Conservation (phyloP, 768 basidiomycete genomes). For the Plicaturopsis crispa region DNA sequence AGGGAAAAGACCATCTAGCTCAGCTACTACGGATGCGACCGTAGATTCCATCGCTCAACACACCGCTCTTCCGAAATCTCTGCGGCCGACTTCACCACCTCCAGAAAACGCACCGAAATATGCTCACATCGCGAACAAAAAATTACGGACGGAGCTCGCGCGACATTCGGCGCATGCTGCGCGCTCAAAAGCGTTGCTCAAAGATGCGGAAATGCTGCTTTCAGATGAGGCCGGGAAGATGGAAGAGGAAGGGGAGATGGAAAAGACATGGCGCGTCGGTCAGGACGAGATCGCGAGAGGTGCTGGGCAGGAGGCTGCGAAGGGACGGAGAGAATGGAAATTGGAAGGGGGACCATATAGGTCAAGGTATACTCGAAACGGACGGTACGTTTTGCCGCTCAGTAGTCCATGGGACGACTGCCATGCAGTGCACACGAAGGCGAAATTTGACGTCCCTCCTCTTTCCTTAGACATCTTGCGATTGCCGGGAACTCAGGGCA, state of each 20-base stretch:
- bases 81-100: constrained; percentile 41
- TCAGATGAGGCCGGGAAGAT: constrained; percentile 66
- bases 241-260: constrained; percentile 71
- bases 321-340: constrained; percentile 69
- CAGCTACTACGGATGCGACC: constrained; percentile 35
- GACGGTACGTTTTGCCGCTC: constrained; percentile 47
- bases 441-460: not conserved
- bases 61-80: constrained; percentile 63
- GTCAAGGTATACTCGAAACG: constrained; percentile 84
- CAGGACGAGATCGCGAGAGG: constrained; percentile 70
- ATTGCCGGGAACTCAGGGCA: constrained; percentile 80
- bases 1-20: constrained; percentile 14
- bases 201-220: constrained; percentile 69
- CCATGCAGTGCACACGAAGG: not conserved
- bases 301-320: constrained; percentile 69
- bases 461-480: constrained; percentile 64
- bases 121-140: constrained; percentile 64
- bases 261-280: constrained; percentile 81
- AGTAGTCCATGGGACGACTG: not conserved
- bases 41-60: constrained; percentile 46
- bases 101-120: constrained; percentile 42
- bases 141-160: constrained; percentile 62
- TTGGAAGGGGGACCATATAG: constrained; percentile 84
- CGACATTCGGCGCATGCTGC: constrained; percentile 56
- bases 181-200: constrained; percentile 48